These are phyloP conservation scores for Lecanicillium sp. DNA, from an alignment of 2,329 filamentous ascomycete species.

Conservation along the genomic window DNA sequence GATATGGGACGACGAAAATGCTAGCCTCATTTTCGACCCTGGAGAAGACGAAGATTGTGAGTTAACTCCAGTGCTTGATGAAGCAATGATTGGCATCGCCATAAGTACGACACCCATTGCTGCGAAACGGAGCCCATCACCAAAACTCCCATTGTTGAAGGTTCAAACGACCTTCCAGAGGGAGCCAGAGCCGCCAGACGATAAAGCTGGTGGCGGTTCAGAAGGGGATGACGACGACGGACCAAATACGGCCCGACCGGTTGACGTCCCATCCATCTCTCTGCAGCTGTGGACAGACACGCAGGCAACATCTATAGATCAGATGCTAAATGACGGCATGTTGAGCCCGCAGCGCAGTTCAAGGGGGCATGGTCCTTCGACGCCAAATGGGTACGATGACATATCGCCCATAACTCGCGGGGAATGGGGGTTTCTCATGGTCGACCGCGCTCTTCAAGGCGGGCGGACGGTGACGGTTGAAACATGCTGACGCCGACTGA, in stretches of 20 bases:
- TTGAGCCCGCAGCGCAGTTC: slow-evolving; percentile 15
- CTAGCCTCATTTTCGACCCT: neutral
- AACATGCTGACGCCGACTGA: slow-evolving; percentile 33
- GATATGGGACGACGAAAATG: slow-evolving; percentile 1
- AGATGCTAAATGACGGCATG: slow-evolving; percentile 25
- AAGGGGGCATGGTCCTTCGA: slow-evolving; percentile 37
- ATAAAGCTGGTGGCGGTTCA: neutral
- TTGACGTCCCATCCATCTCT: slow-evolving; percentile 17
- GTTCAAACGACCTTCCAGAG: slow-evolving; percentile 34
- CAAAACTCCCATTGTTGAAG: slow-evolving; percentile 24
- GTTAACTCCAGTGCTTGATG: neutral
- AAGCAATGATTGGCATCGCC: neutral
- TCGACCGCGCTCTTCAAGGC: slow-evolving; percentile 34
- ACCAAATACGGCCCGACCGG: slow-evolving; percentile 29
- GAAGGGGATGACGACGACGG: slow-evolving; percentile 25
- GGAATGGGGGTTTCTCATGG: slow-evolving; percentile 56
- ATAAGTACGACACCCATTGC: neutral
- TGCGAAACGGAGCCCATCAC: slow-evolving; percentile 1
- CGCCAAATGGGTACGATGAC: slow-evolving; percentile 53
- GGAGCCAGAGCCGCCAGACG: slow-evolving; percentile 6
- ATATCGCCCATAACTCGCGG: slow-evolving; percentile 54
- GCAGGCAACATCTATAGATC: slow-evolving; percentile 33
- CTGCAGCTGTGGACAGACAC: slow-evolving; percentile 17
- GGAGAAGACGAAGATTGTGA: too few species aligned
- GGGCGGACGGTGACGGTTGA: slow-evolving; percentile 42